Evolutionary conservation across 179 eudicot genomes (phyloP).

Genomic region (Actinidia chinensis): DNA sequence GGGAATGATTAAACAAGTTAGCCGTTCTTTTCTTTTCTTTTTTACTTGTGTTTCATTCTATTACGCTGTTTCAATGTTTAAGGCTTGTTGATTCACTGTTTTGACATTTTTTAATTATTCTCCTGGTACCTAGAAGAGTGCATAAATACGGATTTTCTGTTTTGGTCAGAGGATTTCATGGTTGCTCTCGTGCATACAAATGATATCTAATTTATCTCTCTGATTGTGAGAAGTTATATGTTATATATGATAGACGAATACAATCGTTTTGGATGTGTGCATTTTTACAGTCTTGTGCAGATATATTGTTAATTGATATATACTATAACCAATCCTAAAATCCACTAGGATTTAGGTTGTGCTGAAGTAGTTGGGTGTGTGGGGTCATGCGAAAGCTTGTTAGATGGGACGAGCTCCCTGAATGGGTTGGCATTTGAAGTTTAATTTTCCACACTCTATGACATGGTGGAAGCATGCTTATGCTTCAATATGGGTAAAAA

Average conservation of each 20-base stretch:
- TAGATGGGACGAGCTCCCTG: slow-evolving; percentile 62
- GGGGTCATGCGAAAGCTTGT: slow-evolving; percentile 59
- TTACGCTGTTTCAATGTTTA: not conserved
- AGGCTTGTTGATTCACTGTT: not conserved
- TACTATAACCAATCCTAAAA: not conserved
- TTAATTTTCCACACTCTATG: not conserved
- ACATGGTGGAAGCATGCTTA: not conserved
- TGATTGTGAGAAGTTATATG: not conserved
- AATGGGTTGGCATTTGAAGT: slow-evolving; percentile 43
- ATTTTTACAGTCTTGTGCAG: not conserved
- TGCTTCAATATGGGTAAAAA: not conserved
- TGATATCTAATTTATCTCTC: not conserved
- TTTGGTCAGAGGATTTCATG: not conserved
- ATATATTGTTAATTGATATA: not conserved
- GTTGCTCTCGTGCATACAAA: not conserved
- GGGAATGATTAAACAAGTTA: not conserved
- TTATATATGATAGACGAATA: no score
- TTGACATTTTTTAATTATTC: not conserved
- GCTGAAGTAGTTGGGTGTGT: slow-evolving; percentile 76
- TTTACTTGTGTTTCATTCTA: no score
- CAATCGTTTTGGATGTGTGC: not conserved
- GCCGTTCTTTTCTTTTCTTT: not conserved
- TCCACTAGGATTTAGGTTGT: slow-evolving; percentile 40
- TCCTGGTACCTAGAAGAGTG: no score
- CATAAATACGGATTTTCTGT: not conserved